Evolutionary conservation across 306 rosid genomes (phyloP), one percentile per base, ranked within the genome.

Genomic region (Quercus berberidifolia): DNA sequence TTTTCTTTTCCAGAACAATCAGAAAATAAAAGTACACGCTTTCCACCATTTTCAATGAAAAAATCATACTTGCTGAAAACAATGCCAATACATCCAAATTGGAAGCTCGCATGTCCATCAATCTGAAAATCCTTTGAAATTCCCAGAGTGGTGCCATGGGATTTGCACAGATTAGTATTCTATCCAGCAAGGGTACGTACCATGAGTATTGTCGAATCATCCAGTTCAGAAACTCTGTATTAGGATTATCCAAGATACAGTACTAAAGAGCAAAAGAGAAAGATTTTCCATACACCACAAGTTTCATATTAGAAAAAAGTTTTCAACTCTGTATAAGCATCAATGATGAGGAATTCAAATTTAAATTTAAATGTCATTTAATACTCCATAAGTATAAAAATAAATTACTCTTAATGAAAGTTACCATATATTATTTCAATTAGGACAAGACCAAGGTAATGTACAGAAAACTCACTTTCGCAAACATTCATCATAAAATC

Each of bases 401-500:
- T 72, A 78, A 59, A 78, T 33, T 33, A 68, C 52, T 30, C 64
- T 71, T 38, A 58, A 69, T 21, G 79, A 35, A 78, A 71, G 75
- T 17, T 18, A 68, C 46, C 33, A 73, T 69, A 64, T 41, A 33
- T 56, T 62, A 60, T 82, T 43, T 31, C 52, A 68, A 68, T 65
- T 69, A 55, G 56, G 74, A 77, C 51, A 70, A 56, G 74, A 80
- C 69, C 76, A 83, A 82, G 84, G 69, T 43, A 81, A 75, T 60
- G 59, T 33, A 20, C 13, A 76, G 75, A 80, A 83, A 82, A 89
- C 98, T 91, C 87, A 96, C 97, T 95, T 92, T 73, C 97, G 83
- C 49, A 93, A 88, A 81, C 98, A 93, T 81, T 93, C 98, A 85
- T 93, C 97, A n/a, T 93, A 93, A 85, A 93, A 93, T 65, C 98